Percentiles rank a stretch among this genome's conserved stretches.
These are phyloP conservation scores for Nannochloris sp. DNA, from an alignment of 139 green algal species.

Conservation along the genomic window DNA sequence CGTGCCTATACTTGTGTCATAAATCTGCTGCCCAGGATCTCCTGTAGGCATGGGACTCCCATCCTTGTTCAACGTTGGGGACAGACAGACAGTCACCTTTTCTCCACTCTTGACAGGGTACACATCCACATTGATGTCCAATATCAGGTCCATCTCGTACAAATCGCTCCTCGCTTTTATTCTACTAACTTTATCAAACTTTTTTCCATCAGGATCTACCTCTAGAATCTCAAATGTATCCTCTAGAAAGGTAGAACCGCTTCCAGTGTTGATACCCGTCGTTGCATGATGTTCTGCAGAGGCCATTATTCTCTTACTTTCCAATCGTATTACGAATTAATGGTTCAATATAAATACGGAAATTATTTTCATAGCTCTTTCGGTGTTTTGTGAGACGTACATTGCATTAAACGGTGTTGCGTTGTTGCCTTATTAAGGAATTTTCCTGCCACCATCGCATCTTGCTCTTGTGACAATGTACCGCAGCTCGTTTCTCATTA, in stretches of 20 bases:
- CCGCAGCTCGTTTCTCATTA: no score
- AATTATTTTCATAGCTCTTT: no score
- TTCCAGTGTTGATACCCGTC: no score
- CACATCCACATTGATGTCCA: slow-evolving; percentile 91
- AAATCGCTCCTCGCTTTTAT: slow-evolving; percentile 70
- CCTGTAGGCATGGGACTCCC: slow-evolving; percentile 54
- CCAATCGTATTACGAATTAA: no score
- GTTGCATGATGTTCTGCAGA: no score
- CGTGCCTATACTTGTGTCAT: slow-evolving; percentile 2
- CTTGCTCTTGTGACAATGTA: no score
- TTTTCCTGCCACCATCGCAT: no score
- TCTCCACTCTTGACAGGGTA: slow-evolving; percentile 76
- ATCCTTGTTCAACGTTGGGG: slow-evolving; percentile 73
- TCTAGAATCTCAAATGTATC: slow-evolving; percentile 87
- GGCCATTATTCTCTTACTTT: no score
- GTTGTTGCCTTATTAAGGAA: no score
- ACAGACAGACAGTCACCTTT: slow-evolving; percentile 51
- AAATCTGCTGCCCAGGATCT: slow-evolving; percentile 1
- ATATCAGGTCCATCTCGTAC: slow-evolving; percentile 83
- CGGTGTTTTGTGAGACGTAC: no score
- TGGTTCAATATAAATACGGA: no score
- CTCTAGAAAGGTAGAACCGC: slow-evolving; percentile 53
- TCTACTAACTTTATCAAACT: slow-evolving; percentile 91
- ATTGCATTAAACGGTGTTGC: no score
- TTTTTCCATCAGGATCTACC: slow-evolving; percentile 88